phyloP scores from a whole-genome alignment of 164 flowering plant genomes.

The Litsea cubeba region DNA sequence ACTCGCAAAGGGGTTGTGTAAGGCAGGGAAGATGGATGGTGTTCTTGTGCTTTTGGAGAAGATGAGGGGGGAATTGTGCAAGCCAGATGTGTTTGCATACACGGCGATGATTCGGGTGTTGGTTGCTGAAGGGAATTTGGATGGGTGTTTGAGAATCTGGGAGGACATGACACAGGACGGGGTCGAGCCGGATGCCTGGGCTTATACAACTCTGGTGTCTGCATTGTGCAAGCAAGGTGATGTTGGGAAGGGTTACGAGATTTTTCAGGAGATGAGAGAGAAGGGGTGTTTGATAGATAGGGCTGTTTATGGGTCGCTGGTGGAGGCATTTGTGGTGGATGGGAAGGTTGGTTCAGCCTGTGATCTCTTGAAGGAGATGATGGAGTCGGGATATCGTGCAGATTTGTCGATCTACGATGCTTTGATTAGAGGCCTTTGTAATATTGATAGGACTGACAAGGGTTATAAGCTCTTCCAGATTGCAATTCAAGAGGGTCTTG shows the following conservation, averaged over 20 bases:
- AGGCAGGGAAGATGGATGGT: conserved; percentile 58
- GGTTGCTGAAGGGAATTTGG: conserved; percentile 48
- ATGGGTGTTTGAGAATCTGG: conserved; percentile 82
- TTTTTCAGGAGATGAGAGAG: conserved; percentile 74
- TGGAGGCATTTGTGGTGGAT: conserved; percentile 65
- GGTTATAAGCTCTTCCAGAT: conserved; percentile 68
- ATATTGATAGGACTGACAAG: conserved; percentile 49
- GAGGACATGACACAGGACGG: conserved; percentile 71
- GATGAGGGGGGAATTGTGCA: conserved; percentile 70
- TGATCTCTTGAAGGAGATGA: conserved; percentile 74
- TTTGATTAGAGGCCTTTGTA: conserved; percentile 74
- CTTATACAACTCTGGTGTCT: conserved; percentile 60
- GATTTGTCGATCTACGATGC: conserved; percentile 76
- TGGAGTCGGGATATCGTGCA: conserved; percentile 76
- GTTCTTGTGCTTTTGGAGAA: conserved; percentile 47
- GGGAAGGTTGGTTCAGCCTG: conserved; percentile 64
- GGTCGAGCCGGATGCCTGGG: conserved; percentile 81
- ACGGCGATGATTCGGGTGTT: conserved; percentile 76
- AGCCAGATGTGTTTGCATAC: conserved; percentile 94
- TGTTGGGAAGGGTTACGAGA: conserved; percentile 53
- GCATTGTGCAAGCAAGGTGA: conserved; percentile 65
- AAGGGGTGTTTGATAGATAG: conserved; percentile 74
- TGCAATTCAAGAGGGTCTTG: conserved; percentile 60
- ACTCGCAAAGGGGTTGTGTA: conserved; percentile 76
- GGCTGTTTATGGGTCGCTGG: conserved; percentile 58